Base-by-base conservation (phyloP, 2,329 filamentous ascomycete genomes). In the Gyromitra esculenta region DNA sequence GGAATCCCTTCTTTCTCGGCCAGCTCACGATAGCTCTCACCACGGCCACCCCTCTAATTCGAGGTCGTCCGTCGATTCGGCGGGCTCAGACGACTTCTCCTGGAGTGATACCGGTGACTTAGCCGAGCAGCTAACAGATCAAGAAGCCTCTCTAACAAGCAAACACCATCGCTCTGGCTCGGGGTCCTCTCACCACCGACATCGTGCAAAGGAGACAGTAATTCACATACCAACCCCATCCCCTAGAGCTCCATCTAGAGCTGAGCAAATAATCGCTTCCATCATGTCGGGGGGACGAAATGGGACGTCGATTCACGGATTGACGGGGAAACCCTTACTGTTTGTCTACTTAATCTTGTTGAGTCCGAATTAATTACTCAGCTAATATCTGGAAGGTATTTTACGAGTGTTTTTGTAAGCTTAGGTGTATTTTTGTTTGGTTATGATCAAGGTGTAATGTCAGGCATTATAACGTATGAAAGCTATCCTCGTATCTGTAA, bases 91-190 rank as follows among this genome's bases (percentile, higher is more conserved):
- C 81, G 89, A 91, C 81, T 93, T 91, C 75, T 89, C 92, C 81
- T 97, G 93, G 94, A 94, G 92, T 82, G 94, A 97, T 84, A 97
- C 95, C 57, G 95, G 94, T 82, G 96, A 98, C 85, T 89, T 98
- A 81, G 93, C 93, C 82, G 95, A 97, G 86, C 95, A 96, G 87
- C 87, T 94, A 81, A 92, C 89, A 82, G 91, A 92, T 86, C 90
- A 90, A 82, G 90, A 95, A 84, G 93, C 97, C 83, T 92, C 93
- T 76, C 87, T 97, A 80, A 45, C 60, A n/a, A 75, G 69, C 9
- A 71, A 50, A 85, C 84, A 75, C 81, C 85, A 81, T 72, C 81
- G 79, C 74, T 76, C 81, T 76, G 78, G 73, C 86, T 87, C 80
- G 68, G 84, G 83, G 63, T 74, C 74, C 68, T 62, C 80, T 80